Base-by-base conservation (phyloP, 75 land plant genomes). In the Chamaecyparis obtusa region DNA sequence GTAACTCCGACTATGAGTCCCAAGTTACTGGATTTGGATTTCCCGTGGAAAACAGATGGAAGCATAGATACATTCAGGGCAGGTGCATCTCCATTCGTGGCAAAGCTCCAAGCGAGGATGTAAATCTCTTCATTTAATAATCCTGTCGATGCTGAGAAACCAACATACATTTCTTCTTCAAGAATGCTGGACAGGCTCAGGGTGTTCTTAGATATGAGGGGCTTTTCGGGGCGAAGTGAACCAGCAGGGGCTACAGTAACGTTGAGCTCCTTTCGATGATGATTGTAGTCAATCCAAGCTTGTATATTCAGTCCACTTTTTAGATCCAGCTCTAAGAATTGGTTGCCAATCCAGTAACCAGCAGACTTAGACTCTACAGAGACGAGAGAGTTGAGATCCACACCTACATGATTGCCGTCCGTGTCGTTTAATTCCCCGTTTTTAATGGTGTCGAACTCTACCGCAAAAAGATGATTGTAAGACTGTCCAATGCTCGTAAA, bases 381-480 rank as follows among this genome's bases (percentile, higher is more conserved):
- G 51, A 49, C 11, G 51, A 49, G 51, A 9, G 51, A 49, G 10
- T 49, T 49, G 51, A 49, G 11, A 49, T 49, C 51, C 51, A 49
- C 51, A 49, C 51, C 51, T 8, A 49, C 51, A 49, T 91, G 92
- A 82, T 85, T 88, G 54, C 64, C 41, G 15, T 86, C 33, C 6
- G 49, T 30, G 60, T 91, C 92, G 11, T 86, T 51, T 77, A 75
- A 69, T 8, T 85, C 86, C 17, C 39, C 0, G 71, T 85, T 87
- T 21, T n/a, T 13, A 1, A 19, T 76, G 41, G 86, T 91, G 39
- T 91, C 90, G 79, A 89, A 87, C 87, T 91, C 92, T 27, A 91
- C 86, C 0, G 90, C 90, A 74, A 90, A 76, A 30, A 90, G 51
- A n/a, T n/a, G n/a, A n/a, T n/a, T n/a, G n/a, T 49, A 49, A 10